Percentiles rank a stretch among this genome's conserved stretches.
Conservation (phyloP, 2,329 filamentous ascomycete genomes). For the Diaporthe eres region DNA sequence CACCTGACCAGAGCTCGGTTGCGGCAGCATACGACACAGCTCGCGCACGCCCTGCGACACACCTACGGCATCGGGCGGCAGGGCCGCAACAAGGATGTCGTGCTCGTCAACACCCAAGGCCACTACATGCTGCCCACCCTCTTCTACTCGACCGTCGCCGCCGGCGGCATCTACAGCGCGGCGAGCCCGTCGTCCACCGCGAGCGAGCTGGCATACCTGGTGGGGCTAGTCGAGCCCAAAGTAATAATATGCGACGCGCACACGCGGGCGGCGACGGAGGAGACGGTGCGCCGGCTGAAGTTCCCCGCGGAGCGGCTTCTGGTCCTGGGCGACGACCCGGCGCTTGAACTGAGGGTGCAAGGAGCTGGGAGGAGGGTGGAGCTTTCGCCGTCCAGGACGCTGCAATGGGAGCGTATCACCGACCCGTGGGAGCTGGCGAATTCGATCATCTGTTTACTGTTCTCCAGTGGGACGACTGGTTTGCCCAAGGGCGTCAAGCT, state of each 20-base stretch:
- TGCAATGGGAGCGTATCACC: slow-evolving; percentile 69
- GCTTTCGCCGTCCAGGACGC: slow-evolving; percentile 51
- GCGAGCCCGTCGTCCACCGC: slow-evolving; percentile 65
- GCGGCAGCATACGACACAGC: slow-evolving; percentile 62
- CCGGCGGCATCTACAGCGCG: slow-evolving; percentile 71
- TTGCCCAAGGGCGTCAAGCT: slow-evolving; percentile 62
- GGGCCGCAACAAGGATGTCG: slow-evolving; percentile 65
- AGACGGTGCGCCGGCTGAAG: slow-evolving; percentile 19
- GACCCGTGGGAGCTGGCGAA: slow-evolving; percentile 59
- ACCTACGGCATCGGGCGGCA: slow-evolving; percentile 65
- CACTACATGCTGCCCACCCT: slow-evolving; percentile 67
- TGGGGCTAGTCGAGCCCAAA: slow-evolving; percentile 55
- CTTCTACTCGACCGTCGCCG: slow-evolving; percentile 70
- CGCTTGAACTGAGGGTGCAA: slow-evolving; percentile 47
- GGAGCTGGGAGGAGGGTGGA: slow-evolving; percentile 49
- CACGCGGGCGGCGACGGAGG: slow-evolving; percentile 57
- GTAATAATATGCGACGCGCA: slow-evolving; percentile 63
- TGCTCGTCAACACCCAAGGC: slow-evolving; percentile 69
- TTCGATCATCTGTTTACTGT: slow-evolving; percentile 59
- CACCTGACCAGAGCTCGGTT: slow-evolving; percentile 66
- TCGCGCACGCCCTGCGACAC: slow-evolving; percentile 68
- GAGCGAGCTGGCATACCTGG: slow-evolving; percentile 63
- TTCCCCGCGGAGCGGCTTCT: slow-evolving; percentile 46
- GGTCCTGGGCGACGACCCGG: slow-evolving; percentile 41
- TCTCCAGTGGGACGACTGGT: slow-evolving; percentile 65